Percentiles rank a stretch among this genome's conserved stretches.
phyloP scores from a whole-genome alignment of 306 rosid species.

The Quercus gilva region DNA sequence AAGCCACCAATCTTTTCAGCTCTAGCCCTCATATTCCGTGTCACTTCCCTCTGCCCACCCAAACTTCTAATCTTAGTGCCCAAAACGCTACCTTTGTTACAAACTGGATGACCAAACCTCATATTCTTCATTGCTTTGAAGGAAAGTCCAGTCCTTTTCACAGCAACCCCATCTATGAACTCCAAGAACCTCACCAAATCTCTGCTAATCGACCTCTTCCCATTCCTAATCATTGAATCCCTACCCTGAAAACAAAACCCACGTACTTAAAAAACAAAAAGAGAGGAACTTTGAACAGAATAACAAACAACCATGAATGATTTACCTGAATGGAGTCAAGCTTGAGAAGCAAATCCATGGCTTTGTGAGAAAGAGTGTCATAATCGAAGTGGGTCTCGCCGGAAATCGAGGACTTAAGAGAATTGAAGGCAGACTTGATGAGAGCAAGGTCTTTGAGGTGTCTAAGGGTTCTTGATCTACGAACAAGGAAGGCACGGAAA shows the following conservation, averaged over 20 bases:
- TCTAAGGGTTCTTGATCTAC: slow-evolving; percentile 79
- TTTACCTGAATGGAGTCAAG: slow-evolving; percentile 79
- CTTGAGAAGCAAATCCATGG: slow-evolving; percentile 60
- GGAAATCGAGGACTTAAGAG: slow-evolving; percentile 55
- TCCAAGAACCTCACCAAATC: slow-evolving; percentile 70
- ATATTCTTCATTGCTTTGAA: slow-evolving; percentile 40
- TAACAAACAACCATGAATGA: neutral
- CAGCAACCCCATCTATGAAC: slow-evolving; percentile 56
- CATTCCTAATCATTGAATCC: slow-evolving; percentile 69
- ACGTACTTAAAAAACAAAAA: neutral
- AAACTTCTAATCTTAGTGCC: slow-evolving; percentile 12
- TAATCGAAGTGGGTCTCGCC: slow-evolving; percentile 40
- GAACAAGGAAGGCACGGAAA: slow-evolving; percentile 81
- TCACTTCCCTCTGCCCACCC: slow-evolving; percentile 42
- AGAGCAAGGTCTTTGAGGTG: slow-evolving; percentile 76
- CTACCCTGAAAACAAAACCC: slow-evolving; percentile 35
- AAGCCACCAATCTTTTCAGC: slow-evolving; percentile 65
- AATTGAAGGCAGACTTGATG: slow-evolving; percentile 54
- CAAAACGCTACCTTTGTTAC: slow-evolving; percentile 31
- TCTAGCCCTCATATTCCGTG: slow-evolving; percentile 70
- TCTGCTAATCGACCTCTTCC: slow-evolving; percentile 58
- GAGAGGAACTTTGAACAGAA: neutral
- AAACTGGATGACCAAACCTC: slow-evolving; percentile 38
- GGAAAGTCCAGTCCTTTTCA: slow-evolving; percentile 39
- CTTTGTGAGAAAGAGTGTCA: slow-evolving; percentile 46